Base-by-base conservation (phyloP, 305 asterid species). In the Ilex paraguariensis region DNA sequence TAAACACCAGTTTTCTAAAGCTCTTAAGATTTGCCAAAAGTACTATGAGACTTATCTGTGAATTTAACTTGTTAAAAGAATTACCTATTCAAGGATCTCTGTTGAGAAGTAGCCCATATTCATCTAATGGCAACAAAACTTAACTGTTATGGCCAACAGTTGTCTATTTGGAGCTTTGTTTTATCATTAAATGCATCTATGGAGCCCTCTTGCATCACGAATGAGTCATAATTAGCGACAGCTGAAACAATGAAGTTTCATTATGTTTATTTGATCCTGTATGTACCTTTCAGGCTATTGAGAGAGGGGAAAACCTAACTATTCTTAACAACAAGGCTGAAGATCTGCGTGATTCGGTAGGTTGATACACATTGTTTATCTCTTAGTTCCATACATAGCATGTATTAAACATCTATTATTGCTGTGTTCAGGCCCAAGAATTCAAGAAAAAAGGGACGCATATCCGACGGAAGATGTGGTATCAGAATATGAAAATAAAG, bases 381-480 rank as follows among this genome's bases (percentile, higher is more conserved):
- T 30, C 12, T 54, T 15, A n/a, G 30, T 54, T 30, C 3, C 3
- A 30, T 16, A 54, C 13, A 21, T 7, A 54, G 42, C 42, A 36
- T 36, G 42, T 36, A 36, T 36, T 36, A 36, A 15, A 54, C 30
- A 31, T 48, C 71, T 67, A 40, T 7, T 71, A 32, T 45, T 63
- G 13, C 60, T 59, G 40, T 39, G 28, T 72, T 61, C 75, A 93
- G 97, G 99, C 99, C 31, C 83, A 75, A 77, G 76, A 77, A 12
- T 87, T 76, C 75, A 82, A 84, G 86, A 70, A 59, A 55, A 42
- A 54, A 13, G 90, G 95, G 44, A 73, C 77, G 46, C 88, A 90
- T 81, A 70, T 93, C 28, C 74, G 86, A 21, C 70, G 99, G 67
- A 93, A 90, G 63, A 82, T 93, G 96, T 93, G 97, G 99, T 90